Conservation (phyloP, 257 asterid genomes). For the Euphrasia confusa region DNA sequence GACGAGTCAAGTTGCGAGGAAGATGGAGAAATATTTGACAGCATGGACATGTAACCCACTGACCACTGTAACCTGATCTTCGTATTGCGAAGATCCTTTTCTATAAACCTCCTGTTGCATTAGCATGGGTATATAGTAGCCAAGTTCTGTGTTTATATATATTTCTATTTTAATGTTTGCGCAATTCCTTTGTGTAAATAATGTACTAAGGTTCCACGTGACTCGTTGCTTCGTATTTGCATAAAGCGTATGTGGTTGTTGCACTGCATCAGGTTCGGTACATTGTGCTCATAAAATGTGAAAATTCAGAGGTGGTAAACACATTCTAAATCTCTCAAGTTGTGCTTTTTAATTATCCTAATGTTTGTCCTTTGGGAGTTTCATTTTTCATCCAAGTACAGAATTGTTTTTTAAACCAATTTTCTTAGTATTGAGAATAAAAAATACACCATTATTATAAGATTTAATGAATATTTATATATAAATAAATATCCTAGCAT, state of each 20-base stretch:
- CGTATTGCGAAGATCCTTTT: not conserved
- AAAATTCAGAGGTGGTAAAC: not conserved
- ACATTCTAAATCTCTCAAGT: not conserved
- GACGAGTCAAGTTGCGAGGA: not conserved
- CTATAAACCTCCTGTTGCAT: not conserved
- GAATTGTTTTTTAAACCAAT: no score
- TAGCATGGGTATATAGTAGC: not conserved
- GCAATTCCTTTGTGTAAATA: not conserved
- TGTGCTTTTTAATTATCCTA: not conserved
- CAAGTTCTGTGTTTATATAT: not conserved
- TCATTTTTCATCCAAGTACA: no score
- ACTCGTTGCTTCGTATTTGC: not conserved
- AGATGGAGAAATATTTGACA: conserved; percentile 10
- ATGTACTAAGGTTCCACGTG: not conserved
- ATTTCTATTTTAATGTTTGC: not conserved
- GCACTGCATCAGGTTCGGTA: not conserved
- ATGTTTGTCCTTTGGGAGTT: no score
- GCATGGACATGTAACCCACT: conserved; percentile 1
- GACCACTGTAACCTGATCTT: not conserved
- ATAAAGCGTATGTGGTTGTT: not conserved
- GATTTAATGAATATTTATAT: no score
- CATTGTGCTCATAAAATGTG: not conserved
- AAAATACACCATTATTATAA: no score
- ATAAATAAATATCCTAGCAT: no score
- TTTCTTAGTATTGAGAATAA: no score